Conservation (phyloP, 345 rosid species). For the Gossypioides kirkii region DNA sequence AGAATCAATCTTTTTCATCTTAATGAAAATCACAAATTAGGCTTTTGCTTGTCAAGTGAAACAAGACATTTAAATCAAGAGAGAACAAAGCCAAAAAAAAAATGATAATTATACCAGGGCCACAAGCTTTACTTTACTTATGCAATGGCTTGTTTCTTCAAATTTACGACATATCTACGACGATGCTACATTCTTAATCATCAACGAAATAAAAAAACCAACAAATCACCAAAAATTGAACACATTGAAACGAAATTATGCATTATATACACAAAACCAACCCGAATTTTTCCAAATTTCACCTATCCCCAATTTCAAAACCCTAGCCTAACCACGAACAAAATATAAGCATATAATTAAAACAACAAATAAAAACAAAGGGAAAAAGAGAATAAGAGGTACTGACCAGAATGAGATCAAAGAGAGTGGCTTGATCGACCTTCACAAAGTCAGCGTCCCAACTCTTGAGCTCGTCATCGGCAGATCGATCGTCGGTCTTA, state of each 20-base stretch:
- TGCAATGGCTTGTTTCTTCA: not conserved
- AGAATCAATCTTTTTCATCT: not conserved
- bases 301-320: not conserved
- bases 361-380: not conserved
- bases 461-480: conserved; percentile 32
- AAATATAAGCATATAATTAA: not conserved
- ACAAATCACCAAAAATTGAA: not conserved
- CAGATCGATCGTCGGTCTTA: conserved; percentile 14
- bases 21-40: not conserved
- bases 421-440: conserved; percentile 45
- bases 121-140: not conserved
- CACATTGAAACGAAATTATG: too few species aligned
- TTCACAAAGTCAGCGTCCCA: conserved; percentile 62
- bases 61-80: not conserved
- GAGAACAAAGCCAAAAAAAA: not conserved
- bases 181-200: not conserved
- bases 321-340: not conserved
- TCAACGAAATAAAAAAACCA: not conserved
- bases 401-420: conserved; percentile 43
- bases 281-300: not conserved
- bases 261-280: too few species aligned
- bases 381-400: not conserved
- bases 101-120: not conserved
- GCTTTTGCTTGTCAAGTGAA: not conserved
- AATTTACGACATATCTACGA: not conserved